Evolutionary conservation across 129 eudicot species (phyloP).

Genomic region (Escallonia herrerae): DNA sequence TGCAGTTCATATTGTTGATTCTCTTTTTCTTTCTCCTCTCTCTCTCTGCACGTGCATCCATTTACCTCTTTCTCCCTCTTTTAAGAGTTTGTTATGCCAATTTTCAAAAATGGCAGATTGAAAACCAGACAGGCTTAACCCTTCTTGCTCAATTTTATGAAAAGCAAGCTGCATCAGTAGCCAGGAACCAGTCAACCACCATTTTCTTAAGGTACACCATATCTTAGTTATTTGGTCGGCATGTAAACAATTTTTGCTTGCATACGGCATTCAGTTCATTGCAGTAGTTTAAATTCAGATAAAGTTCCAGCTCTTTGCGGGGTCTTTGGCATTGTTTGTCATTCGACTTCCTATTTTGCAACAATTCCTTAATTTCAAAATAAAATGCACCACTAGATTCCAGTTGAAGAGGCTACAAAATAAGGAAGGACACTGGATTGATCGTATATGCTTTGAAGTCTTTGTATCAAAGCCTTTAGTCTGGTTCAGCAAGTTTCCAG

Average conservation of each 20-base stretch:
- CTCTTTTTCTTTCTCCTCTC: neutral
- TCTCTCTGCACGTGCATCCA: neutral
- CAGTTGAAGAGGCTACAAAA: no score
- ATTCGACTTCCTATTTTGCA: no score
- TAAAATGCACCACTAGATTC: no score
- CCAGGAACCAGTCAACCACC: slow-evolving; percentile 54
- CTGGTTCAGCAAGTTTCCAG: no score
- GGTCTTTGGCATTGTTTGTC: no score
- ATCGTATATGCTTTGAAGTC: no score
- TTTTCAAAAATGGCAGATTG: slow-evolving; percentile 56
- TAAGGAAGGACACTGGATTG: no score
- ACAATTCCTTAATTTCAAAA: no score
- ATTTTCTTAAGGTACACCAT: slow-evolving; percentile 56
- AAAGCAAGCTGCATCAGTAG: slow-evolving; percentile 50
- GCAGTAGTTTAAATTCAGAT: neutral
- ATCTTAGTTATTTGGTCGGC: neutral
- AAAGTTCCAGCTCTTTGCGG: no score
- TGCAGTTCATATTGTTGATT: neutral
- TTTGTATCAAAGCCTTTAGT: no score
- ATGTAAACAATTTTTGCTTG: neutral
- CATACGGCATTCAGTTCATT: slow-evolving; percentile 2
- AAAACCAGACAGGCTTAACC: slow-evolving; percentile 62
- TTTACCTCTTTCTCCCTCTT: neutral
- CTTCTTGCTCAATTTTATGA: slow-evolving; percentile 68
- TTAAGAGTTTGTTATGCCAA: slow-evolving; percentile 5